Base-by-base conservation (phyloP, 1,284 basidiomycete genomes). In the Ustilago bromivora region DNA sequence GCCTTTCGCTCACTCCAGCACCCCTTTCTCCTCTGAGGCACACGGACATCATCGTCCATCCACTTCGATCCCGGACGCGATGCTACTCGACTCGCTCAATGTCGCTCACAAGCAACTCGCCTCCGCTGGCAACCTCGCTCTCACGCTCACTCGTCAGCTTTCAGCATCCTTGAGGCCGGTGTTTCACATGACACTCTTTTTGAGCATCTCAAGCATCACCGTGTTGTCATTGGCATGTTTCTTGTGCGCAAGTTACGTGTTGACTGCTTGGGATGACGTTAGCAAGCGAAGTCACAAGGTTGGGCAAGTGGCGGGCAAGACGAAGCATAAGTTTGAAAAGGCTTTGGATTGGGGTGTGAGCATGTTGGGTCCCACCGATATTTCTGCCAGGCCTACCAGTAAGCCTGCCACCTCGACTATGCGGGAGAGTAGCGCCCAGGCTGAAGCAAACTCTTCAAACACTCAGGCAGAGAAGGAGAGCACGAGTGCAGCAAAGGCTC, bases 211-310 rank as follows among this genome's bases (percentile, higher is more conserved):
- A 53, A 80, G 69, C 53, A 66, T 80, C 69, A 76, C 81, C 2
- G 66, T 81, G 23, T 12, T 79, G 11, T 80, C 80, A 35, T 61
- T 82, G 11, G 68, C 70, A 12, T 68, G 64, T 55, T 82, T 80
- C 64, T 51, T 82, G 55, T 66, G 61, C n/a, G 76, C 74, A 19
- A 75, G 79, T 55, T 82, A 82, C 51, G 57, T 80, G 59, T 67
- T 81, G 11, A 80, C 76, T 3, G 76, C 78, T 5, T 82, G 80
- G 80, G 81, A 82, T 59, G 81, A 82, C 36, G 71, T 81, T 2
- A 57, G 66, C 36, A 49, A 55, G 41, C 71, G 75, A 12, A 63
- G 69, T n/a, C 61, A 71, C 7, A 58, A 59, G 55, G 80, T 82
- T 1, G 71, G 71, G 9, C 38, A 61, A 34, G 71, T 63, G 17